Conservation (phyloP, 176 grass and related monocot genomes). For the Oryza punctata region DNA sequence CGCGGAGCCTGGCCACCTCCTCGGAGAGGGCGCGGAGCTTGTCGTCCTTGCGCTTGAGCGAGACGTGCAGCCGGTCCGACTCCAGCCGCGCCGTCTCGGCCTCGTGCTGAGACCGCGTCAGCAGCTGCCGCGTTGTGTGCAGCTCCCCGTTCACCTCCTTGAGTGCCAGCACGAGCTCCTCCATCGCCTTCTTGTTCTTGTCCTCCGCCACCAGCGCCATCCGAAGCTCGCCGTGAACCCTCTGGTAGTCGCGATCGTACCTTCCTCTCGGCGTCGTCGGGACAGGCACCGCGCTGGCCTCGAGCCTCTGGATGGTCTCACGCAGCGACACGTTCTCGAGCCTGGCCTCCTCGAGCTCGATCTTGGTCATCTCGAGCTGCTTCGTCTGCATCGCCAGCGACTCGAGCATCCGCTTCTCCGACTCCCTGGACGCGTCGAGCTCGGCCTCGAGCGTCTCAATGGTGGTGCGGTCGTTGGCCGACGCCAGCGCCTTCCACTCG, state of each 20-base stretch:
- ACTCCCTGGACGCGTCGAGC: conserved; percentile 56
- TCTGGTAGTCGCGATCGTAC: conserved; percentile 36
- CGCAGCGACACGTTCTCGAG: conserved; percentile 48
- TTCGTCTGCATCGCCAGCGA: conserved; percentile 75
- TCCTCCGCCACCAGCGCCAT: conserved; percentile 64
- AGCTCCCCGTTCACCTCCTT: conserved; percentile 83
- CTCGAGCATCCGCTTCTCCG: conserved; percentile 77
- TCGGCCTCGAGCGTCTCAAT: conserved; percentile 59
- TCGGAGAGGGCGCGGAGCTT: conserved; percentile 48
- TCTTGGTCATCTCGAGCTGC: conserved; percentile 93
- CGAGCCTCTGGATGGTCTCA: conserved; percentile 22
- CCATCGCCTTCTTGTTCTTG: conserved; percentile 87
- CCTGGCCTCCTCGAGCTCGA: conserved; percentile 69
- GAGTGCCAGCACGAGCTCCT: conserved; percentile 71
- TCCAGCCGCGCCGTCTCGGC: conserved; percentile 57
- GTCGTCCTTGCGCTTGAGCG: conserved; percentile 50
- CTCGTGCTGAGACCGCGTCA: conserved; percentile 52
- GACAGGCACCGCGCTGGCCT: conserved; percentile 15
- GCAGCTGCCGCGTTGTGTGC: conserved; percentile 44
- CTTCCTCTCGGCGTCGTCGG: conserved; percentile 35
- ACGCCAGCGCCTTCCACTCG: conserved; percentile 54
- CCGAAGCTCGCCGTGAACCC: conserved; percentile 45
- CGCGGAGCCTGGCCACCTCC: conserved; percentile 52
- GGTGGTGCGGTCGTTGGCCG: conserved; percentile 41
- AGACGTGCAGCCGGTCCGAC: conserved; percentile 50